Evolutionary conservation across 768 basidiomycete species (phyloP), one percentile per base, ranked within the genome.

Genomic region (Suillus paluster): DNA sequence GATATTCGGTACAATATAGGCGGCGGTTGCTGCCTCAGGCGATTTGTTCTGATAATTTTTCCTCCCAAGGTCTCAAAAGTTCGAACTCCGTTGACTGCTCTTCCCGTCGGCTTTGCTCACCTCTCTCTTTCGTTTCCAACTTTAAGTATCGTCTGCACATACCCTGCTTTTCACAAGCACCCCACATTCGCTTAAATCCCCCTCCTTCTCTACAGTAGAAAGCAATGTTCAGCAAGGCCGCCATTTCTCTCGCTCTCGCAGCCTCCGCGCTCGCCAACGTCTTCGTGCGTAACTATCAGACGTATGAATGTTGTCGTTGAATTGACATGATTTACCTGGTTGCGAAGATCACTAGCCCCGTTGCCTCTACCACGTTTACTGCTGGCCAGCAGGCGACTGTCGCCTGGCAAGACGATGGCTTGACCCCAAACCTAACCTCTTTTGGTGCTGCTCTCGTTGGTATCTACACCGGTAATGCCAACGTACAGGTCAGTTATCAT

Each of bases 391-490:
- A 63, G 11, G 77, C 79, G 15, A 81, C 78, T 14, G 69, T 93
- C 57, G 71, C 61, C 41, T 94, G 91, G 91, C 70, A 81, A 63
- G 90, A 92, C 49, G 78, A 82, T 60, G 79, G 80, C 57, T 56
- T 27, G 0, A 2, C 75, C 2, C 89, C 91, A 5, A 54, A 75
- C 25, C 80, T 92, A 50, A 58, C 73, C 14, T 60, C 78, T 5
- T 89, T 88, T 41, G 89, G 90, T 6, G 64, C 68, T 34, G 73
- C 81, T 11, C 77, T 72, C 48, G 76, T 91, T 44, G 83, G 80
- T 39, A 81, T 94, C 74, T 92, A 85, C 65, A 81, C 75, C 57
- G 91, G 91, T 46, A 90, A 84, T 70, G 75, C 80, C 34, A 73
- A 70, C 12, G 78, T 85, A 66, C 91, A 92, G 84, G 90, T 89